A percentile compares a stretch with the other conserved stretches of the same genome.
Conservation (phyloP, 306 rosid genomes). For the Sindora glabra region DNA sequence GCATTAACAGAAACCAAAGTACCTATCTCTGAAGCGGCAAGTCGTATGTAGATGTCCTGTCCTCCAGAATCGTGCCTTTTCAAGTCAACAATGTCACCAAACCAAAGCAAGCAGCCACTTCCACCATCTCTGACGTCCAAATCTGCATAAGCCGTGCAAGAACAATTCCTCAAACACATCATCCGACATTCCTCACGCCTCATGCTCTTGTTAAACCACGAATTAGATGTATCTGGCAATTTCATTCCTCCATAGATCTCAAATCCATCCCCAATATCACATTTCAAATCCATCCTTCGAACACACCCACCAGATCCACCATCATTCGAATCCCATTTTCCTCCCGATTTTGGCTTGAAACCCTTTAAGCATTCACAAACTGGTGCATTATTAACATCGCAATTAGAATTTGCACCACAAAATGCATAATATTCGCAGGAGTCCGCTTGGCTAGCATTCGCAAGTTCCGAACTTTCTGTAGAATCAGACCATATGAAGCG, state of each 20-base stretch:
- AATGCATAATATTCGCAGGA: background rate
- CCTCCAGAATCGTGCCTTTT: background rate
- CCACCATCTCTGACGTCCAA: background rate
- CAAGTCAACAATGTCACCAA: constrained; percentile 7
- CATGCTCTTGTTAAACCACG: background rate
- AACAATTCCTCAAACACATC: constrained; percentile 12
- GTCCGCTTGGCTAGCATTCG: background rate
- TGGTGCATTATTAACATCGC: background rate
- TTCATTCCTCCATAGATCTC: background rate
- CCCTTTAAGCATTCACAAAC: background rate
- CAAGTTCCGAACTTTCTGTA: background rate
- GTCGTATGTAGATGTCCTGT: constrained; percentile 14
- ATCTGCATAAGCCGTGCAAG: constrained; percentile 13
- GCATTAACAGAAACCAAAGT: background rate
- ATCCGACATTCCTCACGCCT: background rate
- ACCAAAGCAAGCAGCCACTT: constrained; percentile 29
- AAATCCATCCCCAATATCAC: background rate
- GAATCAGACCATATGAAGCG: background rate
- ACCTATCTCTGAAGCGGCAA: constrained; percentile 26
- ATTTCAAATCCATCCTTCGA: background rate
- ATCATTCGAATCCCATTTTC: background rate
- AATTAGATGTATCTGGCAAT: background rate
- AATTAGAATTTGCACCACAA: background rate
- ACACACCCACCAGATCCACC: background rate
- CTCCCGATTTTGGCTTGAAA: background rate